A percentile compares a stretch with the other conserved stretches of the same genome.
Evolutionary conservation across 2,329 filamentous ascomycete species (phyloP).

Genomic region (Calonectria hawksworthii): DNA sequence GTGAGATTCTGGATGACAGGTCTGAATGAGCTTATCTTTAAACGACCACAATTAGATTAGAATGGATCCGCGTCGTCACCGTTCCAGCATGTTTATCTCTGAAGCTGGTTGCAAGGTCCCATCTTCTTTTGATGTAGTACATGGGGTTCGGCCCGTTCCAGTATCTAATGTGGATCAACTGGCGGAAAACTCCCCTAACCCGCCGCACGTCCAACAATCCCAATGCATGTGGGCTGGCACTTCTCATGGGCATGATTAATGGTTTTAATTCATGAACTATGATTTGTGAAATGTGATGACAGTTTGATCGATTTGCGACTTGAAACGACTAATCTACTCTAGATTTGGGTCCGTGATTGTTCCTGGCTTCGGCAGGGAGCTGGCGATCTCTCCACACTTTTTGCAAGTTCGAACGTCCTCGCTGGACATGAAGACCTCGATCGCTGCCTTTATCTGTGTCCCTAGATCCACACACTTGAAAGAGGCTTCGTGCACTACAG

Average conservation of each 20-base stretch:
- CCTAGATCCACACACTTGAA: constrained; percentile 94
- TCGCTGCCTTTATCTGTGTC: constrained; percentile 93
- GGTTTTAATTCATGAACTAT: not conserved
- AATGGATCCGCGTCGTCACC: not conserved
- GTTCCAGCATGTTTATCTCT: not conserved
- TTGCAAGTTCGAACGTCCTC: constrained; percentile 80
- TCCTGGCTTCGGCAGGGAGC: constrained; percentile 74
- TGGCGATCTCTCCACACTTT: constrained; percentile 82
- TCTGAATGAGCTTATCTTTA: not conserved
- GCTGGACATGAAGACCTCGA: constrained; percentile 81
- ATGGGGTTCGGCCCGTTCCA: constrained; percentile 4
- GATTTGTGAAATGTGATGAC: not conserved
- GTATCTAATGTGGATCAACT: not conserved
- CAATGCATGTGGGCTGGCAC: not conserved
- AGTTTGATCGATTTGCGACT: not conserved
- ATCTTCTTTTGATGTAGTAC: not conserved
- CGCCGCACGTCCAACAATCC: not conserved
- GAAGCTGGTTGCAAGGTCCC: not conserved
- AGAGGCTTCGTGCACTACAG: constrained; percentile 84
- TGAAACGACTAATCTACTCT: constrained; percentile 31
- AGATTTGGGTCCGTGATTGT: constrained; percentile 73
- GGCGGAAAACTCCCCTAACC: not conserved
- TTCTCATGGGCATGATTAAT: not conserved
- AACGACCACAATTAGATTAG: not conserved
- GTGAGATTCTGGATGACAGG: not conserved